These are phyloP conservation scores for Suillus cothurnatus DNA, from an alignment of 768 basidiomycete species.

Conservation along the genomic window DNA sequence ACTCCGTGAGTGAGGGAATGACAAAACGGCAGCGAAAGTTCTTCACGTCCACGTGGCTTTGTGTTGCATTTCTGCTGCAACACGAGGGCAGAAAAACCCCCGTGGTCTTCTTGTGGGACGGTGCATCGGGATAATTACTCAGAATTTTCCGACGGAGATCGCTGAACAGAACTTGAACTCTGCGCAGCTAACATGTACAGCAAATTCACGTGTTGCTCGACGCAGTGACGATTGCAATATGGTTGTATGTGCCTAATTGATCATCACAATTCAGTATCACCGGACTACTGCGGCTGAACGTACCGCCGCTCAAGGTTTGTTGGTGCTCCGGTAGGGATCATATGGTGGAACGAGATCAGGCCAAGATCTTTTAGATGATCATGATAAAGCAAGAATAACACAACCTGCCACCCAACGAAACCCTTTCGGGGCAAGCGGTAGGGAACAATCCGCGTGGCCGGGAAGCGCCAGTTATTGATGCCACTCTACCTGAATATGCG, in stretches of 20 bases:
- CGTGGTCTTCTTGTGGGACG: not conserved
- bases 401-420: not conserved
- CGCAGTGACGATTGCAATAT: not conserved
- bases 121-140: not conserved
- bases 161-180: not conserved
- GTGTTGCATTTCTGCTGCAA: not conserved
- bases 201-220: not conserved
- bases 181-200: not conserved
- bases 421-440: not conserved
- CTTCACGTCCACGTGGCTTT: not conserved
- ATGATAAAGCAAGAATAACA: not conserved
- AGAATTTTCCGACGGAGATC: not conserved
- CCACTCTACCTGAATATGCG: not conserved
- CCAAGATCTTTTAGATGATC: not conserved
- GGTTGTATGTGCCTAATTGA: not conserved
- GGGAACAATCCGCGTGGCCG: not conserved
- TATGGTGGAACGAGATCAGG: not conserved
- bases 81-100: not conserved
- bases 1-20: conserved; percentile 3
- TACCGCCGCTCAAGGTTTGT: not conserved
- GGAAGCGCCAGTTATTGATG: not conserved
- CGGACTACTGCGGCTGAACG: not conserved
- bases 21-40: not conserved
- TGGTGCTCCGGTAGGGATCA: not conserved
- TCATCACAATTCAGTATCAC: not conserved